These are phyloP conservation scores for Boletus sp. DNA, from an alignment of 768 basidiomycete genomes.

Conservation along the genomic window DNA sequence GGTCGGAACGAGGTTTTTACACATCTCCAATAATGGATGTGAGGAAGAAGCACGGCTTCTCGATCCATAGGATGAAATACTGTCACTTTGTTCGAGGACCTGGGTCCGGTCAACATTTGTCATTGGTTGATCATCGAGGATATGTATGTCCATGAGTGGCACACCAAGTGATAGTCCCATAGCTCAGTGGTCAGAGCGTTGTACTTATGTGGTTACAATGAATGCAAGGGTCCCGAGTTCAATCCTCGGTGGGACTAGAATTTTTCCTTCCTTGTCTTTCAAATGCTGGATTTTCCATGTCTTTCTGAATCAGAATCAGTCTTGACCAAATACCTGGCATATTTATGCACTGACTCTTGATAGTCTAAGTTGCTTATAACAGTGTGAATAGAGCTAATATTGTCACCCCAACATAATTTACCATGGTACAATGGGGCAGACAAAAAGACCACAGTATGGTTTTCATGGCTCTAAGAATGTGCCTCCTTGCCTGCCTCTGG, in stretches of 20 bases:
- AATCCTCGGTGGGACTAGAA: slow-evolving; percentile 60
- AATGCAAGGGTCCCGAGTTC: slow-evolving; percentile 65
- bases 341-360: neutral
- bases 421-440: neutral
- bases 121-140: neutral
- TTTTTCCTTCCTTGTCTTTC: slow-evolving; percentile 23
- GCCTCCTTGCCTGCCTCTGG: neutral
- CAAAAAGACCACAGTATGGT: neutral
- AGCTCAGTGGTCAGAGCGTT: slow-evolving; percentile 65
- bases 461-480: neutral
- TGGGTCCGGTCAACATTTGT: neutral
- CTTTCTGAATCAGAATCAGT: too few species aligned
- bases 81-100: too few species aligned
- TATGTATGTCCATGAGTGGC: neutral
- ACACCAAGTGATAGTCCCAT: slow-evolving; percentile 39
- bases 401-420: neutral
- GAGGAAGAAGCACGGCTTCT: slow-evolving; percentile 36
- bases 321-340: too few species aligned
- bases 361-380: neutral
- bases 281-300: neutral
- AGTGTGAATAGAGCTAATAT: too few species aligned
- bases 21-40: slow-evolving; percentile 44
- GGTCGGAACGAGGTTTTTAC: slow-evolving; percentile 68
- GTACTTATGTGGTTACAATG: slow-evolving; percentile 56
- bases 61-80: slow-evolving; percentile 24